A percentile compares a stretch with the other conserved stretches of the same genome.
Conservation (phyloP, 805 yeast genomes). For the Zygosaccharomyces pseudorouxii region DNA sequence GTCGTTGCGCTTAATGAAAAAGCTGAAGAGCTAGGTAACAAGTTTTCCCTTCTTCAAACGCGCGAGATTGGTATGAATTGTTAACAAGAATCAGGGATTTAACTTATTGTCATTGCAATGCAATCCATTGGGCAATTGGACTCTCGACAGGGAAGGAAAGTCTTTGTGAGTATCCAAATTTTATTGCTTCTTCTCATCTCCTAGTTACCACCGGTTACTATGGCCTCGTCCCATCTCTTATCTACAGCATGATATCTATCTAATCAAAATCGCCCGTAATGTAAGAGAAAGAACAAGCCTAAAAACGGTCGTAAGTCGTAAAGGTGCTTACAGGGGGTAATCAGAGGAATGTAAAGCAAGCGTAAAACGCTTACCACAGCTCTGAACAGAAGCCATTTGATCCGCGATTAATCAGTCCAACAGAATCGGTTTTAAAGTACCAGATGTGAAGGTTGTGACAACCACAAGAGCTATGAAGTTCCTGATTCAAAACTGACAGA, state of each 20-base stretch:
- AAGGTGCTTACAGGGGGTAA: no score
- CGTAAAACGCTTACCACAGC: no score
- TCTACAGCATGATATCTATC: not conserved
- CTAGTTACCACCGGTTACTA: not conserved
- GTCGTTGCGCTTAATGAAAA: slow-evolving; percentile 45
- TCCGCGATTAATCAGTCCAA: not conserved
- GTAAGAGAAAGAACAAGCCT: not conserved
- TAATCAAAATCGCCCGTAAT: not conserved
- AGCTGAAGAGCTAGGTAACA: slow-evolving; percentile 49
- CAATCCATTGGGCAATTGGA: slow-evolving; percentile 39
- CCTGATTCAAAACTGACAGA: not conserved
- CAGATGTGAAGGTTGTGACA: not conserved
- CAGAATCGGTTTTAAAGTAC: not conserved
- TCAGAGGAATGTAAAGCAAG: no score
- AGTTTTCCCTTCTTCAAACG: slow-evolving; percentile 41
- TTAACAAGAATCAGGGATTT: slow-evolving; percentile 39
- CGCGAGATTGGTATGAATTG: slow-evolving; percentile 43
- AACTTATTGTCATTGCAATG: slow-evolving; percentile 4
- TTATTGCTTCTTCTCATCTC: no score
- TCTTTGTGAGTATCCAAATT: slow-evolving; percentile 50
- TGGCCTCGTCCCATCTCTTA: not conserved
- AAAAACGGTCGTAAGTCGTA: no score
- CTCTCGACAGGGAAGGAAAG: slow-evolving; percentile 46
- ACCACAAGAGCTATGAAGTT: no score
- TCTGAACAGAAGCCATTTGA: no score